These are phyloP conservation scores for Nicotiana knightiana DNA, from an alignment of 257 asterid genomes.

Conservation along the genomic window DNA sequence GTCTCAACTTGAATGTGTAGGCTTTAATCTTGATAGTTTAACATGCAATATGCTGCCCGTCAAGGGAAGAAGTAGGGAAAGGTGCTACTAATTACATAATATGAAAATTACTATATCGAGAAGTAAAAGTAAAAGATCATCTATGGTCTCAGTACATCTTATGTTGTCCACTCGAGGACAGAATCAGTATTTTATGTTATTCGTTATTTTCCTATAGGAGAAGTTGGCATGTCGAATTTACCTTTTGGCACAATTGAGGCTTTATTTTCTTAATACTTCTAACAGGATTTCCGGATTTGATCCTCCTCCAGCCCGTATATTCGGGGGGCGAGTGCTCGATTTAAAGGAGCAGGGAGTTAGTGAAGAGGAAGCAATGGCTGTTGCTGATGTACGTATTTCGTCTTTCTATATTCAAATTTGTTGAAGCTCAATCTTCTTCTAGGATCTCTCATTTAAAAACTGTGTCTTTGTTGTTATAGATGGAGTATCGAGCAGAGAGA, in stretches of 20 bases:
- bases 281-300: conserved; percentile 61
- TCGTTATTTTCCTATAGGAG: background rate
- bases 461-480: conserved; percentile 27
- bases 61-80: background rate
- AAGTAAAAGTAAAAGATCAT: background rate
- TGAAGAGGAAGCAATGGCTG: conserved; percentile 57
- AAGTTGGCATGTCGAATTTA: background rate
- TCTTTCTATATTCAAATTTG: background rate
- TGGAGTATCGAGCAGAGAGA: conserved; percentile 61
- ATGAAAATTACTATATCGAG: background rate
- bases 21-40: background rate
- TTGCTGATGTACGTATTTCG: conserved; percentile 63
- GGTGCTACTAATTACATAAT: background rate
- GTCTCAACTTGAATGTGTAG: background rate
- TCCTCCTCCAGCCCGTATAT: conserved; percentile 80
- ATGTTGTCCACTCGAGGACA: background rate
- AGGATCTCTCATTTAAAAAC: background rate
- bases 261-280: background rate
- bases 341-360: conserved; percentile 66
- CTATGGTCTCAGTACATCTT: background rate
- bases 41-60: background rate
- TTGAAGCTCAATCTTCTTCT: background rate
- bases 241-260: background rate
- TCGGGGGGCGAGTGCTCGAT: conserved; percentile 82
- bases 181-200: background rate